These are phyloP conservation scores for Ampelocalamus luodianensis DNA, from an alignment of 176 grass and related monocot genomes.

Conservation along the genomic window DNA sequence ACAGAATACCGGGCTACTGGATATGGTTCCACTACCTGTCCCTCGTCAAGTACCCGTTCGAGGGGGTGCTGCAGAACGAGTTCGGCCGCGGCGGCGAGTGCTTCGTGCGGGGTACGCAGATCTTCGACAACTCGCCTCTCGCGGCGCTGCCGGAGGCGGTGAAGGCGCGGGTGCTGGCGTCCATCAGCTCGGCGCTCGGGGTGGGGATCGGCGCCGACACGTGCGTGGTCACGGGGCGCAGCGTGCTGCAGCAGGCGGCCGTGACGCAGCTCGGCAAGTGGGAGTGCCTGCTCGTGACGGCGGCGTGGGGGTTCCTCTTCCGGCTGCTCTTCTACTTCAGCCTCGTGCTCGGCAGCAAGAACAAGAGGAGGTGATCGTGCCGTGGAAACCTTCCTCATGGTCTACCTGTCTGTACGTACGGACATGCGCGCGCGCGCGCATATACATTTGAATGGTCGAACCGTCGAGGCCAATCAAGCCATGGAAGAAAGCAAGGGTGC, in stretches of 20 bases:
- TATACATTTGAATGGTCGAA: too few relatives aligned
- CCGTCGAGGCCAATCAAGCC: too few relatives aligned
- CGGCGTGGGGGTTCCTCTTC: neutral
- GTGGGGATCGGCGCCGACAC: neutral
- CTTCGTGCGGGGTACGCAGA: neutral
- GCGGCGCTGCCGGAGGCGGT: neutral
- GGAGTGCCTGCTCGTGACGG: neutral
- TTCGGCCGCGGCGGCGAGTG: conserved; percentile 49
- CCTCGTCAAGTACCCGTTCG: conserved; percentile 87
- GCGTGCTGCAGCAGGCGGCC: neutral
- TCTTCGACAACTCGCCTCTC: neutral
- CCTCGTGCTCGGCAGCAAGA: neutral
- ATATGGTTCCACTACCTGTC: conserved; percentile 98
- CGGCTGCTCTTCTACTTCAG: neutral
- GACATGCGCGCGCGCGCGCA: too few relatives aligned
- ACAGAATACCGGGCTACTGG: conserved; percentile 88
- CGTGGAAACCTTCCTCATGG: neutral
- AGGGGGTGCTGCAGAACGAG: conserved; percentile 95
- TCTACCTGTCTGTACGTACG: neutral
- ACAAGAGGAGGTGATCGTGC: neutral
- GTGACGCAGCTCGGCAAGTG: neutral
- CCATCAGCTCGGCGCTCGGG: neutral
- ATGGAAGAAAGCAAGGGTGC: too few relatives aligned
- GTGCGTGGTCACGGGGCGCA: neutral
- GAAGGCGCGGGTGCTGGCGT: neutral